These are phyloP conservation scores for Hibiscus syriacus DNA, from an alignment of 345 rosid species.

Conservation along the genomic window DNA sequence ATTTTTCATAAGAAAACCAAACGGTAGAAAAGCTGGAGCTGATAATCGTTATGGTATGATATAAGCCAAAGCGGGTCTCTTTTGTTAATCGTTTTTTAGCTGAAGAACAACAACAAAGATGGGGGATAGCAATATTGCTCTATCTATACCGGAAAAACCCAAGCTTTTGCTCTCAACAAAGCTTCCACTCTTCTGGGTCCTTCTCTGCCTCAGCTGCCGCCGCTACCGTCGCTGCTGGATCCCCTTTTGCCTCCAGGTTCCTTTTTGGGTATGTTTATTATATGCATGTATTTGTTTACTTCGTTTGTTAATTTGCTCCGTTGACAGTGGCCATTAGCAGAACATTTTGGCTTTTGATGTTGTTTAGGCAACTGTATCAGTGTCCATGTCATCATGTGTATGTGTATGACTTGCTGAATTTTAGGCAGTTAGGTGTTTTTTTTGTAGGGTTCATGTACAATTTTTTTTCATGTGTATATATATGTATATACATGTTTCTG, in stretches of 20 bases:
- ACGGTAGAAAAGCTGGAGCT: neutral
- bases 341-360: too few species aligned
- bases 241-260: slow-evolving; percentile 75
- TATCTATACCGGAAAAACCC: slow-evolving; percentile 75
- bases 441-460: neutral
- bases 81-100: neutral
- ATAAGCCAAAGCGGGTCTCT: neutral
- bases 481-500: neutral
- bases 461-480: neutral
- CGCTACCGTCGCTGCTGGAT: slow-evolving; percentile 47
- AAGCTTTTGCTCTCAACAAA: slow-evolving; percentile 32
- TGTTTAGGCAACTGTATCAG: too few species aligned
- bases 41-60: neutral
- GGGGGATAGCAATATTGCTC: slow-evolving; percentile 67
- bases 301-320: neutral
- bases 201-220: slow-evolving; percentile 54
- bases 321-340: too few species aligned
- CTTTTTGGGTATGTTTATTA: slow-evolving; percentile 54
- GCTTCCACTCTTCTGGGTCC: slow-evolving; percentile 39
- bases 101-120: slow-evolving; percentile 10
- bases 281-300: neutral
- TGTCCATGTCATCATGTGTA: too few species aligned
- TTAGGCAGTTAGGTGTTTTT: neutral
- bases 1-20: slow-evolving; percentile 1
- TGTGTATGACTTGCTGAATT: too few species aligned